Evolutionary conservation across 495 filamentous ascomycete species (phyloP), one percentile per base, ranked within the genome.

Genomic region (Penicillium bialowiezense): DNA sequence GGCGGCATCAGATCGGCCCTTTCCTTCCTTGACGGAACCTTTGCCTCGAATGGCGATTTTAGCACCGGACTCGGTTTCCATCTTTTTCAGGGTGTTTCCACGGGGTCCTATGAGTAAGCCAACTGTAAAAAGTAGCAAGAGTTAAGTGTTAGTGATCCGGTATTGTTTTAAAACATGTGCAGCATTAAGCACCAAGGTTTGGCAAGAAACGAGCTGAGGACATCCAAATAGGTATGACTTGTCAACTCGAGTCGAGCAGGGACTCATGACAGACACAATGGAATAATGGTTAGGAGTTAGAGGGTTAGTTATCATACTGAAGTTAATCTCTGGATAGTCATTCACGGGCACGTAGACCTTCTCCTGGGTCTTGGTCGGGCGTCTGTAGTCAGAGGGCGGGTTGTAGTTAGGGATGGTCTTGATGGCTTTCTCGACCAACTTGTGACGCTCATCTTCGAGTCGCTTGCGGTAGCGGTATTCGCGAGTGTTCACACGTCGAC

Each of bases 321-420:
- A 99, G 88, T 99, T 99, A 88, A 99, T 97, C 74, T 97, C 95
- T 80, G 95, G 95, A 76, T 99, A 99, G 73, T 99, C 95, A 85
- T 97, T 97, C 76, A 98, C 93, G 63, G 93, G 93, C 65, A 98
- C 93, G 70, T 98, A 98, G 84, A 98, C 92, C 82, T 97, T 98
- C 83, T 98, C 93, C 73, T 97, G 91, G 62, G 93, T 97, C 88
- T 97, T 98, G 62, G 91, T 95, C 31, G 93, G 93, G 46, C 93
- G 89, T 66, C 93, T 89, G 69, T 97, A 97, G 70, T 98, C 93
- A 75, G 90, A 85, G 33, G 93, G 93, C 59, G 93, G 91, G 68
- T 96, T 88, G 62, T 97, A 98, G 78, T 96, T 96, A 74, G 92
- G 90, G 62, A 98, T 95, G 67, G 89, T 85, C 78, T 95, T 93